Percentiles rank a stretch among this genome's conserved stretches.
phyloP scores from a whole-genome alignment of 805 yeast species.

The Pichia cabralensis region DNA sequence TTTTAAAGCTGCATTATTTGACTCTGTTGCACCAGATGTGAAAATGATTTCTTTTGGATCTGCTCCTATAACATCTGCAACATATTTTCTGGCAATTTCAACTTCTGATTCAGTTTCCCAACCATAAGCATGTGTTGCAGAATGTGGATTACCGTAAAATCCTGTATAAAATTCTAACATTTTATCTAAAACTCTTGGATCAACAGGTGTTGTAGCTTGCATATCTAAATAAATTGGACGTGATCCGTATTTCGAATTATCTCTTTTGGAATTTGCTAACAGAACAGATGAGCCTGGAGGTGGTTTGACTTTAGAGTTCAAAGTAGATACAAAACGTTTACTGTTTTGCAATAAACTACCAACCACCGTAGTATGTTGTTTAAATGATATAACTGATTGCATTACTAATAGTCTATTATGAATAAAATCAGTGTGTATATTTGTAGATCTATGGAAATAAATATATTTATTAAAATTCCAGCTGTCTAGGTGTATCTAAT shows the following conservation, averaged over 20 bases:
- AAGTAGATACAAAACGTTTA: neutral
- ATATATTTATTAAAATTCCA: too few species aligned
- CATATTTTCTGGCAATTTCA: constrained; percentile 72
- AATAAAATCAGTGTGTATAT: too few species aligned
- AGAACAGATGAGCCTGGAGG: constrained; percentile 39
- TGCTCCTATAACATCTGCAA: constrained; percentile 81
- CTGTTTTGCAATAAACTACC: too few species aligned
- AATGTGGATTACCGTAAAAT: constrained; percentile 94
- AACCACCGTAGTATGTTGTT: too few species aligned
- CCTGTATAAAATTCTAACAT: constrained; percentile 87
- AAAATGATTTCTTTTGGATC: constrained; percentile 95
- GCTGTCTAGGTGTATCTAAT: too few species aligned
- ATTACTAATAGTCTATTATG: too few species aligned
- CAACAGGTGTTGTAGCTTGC: constrained; percentile 98
- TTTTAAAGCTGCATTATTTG: constrained; percentile 88
- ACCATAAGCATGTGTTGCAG: constrained; percentile 93
- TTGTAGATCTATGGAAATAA: too few species aligned
- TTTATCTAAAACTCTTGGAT: constrained; percentile 87
- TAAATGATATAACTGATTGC: too few species aligned
- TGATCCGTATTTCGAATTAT: constrained; percentile 42
- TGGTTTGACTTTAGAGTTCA: constrained; percentile 18
- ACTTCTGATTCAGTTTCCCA: constrained; percentile 97
- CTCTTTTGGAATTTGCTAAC: constrained; percentile 34
- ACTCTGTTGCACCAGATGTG: constrained; percentile 97
- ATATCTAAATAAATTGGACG: constrained; percentile 94